phyloP scores from a whole-genome alignment of 2,329 filamentous ascomycete species.

The Sclerotinia trifoliorum region DNA sequence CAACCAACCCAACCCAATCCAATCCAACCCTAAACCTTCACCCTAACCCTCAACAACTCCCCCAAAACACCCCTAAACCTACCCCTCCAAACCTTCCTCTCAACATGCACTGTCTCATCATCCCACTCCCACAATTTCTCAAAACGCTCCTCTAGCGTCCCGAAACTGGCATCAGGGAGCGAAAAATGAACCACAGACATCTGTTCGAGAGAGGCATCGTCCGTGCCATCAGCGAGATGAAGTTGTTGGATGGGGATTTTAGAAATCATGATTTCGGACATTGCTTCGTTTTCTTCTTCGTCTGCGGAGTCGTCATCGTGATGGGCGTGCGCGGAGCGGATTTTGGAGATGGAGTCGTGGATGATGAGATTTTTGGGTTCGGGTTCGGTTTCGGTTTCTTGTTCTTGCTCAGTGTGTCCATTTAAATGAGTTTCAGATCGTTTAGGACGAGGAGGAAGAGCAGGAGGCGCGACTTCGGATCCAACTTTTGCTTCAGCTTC shows the following conservation, averaged over 20 bases:
- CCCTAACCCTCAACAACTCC: background rate
- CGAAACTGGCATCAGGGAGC: background rate
- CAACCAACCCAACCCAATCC: background rate
- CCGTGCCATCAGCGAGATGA: background rate
- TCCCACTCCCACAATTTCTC: background rate
- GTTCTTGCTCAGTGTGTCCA: no score
- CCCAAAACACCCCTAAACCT: slow-evolving; percentile 3
- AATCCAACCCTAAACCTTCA: background rate
- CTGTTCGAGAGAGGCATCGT: background rate
- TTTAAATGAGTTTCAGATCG: background rate
- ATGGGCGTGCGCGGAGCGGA: slow-evolving; percentile 1
- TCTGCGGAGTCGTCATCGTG: background rate
- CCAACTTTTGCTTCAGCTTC: background rate
- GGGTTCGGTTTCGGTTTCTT: background rate
- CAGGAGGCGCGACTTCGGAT: background rate
- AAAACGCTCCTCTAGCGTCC: background rate
- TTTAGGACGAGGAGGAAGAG: background rate
- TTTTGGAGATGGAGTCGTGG: background rate
- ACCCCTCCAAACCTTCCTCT: background rate
- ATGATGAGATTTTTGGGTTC: background rate
- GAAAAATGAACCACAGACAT: background rate
- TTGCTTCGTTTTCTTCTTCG: background rate
- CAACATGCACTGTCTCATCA: background rate
- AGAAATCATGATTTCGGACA: slow-evolving; percentile 2
- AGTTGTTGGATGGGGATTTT: background rate